These are phyloP conservation scores for Pulveroboletus ravenelii DNA, from an alignment of 768 basidiomycete species.

Conservation along the genomic window DNA sequence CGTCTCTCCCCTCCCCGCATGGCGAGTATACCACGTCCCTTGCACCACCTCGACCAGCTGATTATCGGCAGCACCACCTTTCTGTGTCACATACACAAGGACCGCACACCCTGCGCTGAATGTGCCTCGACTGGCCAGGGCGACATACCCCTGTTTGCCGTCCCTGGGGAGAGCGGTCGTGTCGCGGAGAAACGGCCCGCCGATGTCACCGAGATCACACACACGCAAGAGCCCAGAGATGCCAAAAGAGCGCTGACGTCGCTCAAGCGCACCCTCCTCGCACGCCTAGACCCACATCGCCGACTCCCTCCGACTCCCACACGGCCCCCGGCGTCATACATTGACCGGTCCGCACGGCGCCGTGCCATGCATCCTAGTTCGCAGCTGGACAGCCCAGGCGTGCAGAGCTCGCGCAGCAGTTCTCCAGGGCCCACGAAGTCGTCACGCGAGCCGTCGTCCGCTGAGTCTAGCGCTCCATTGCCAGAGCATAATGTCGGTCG, in stretches of 20 bases:
- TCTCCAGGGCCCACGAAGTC: conserved; percentile 13
- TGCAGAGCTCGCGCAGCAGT: conserved; percentile 26
- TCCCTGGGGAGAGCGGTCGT: conserved; percentile 13
- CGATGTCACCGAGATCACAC: conserved; percentile 9
- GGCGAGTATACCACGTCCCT: conserved; percentile 62
- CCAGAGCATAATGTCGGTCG: conserved; percentile 61
- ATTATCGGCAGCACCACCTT: conserved; percentile 71
- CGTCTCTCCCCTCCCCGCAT: conserved; percentile 61
- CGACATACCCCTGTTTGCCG: conserved; percentile 54
- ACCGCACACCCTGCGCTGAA: conserved; percentile 54
- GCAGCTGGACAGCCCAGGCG: conserved; percentile 50
- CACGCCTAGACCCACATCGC: conserved; percentile 36
- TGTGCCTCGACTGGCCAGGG: conserved; percentile 50
- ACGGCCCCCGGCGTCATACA: conserved; percentile 34
- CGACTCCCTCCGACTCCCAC: conserved; percentile 10
- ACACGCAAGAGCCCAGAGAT: conserved; percentile 34
- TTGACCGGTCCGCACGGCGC: conserved; percentile 69
- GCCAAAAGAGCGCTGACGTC: conserved; percentile 62
- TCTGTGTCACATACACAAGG: conserved; percentile 62
- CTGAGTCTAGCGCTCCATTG: conserved; percentile 38
- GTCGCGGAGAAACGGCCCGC: conserved; percentile 21
- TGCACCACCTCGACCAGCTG: conserved; percentile 62
- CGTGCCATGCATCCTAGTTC: conserved; percentile 54
- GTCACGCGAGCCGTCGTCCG: conserved; percentile 14
- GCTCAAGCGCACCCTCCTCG: conserved; percentile 61